Conservation (phyloP, 2,329 filamentous ascomycete species). For the Aspergillaceae sp. region DNA sequence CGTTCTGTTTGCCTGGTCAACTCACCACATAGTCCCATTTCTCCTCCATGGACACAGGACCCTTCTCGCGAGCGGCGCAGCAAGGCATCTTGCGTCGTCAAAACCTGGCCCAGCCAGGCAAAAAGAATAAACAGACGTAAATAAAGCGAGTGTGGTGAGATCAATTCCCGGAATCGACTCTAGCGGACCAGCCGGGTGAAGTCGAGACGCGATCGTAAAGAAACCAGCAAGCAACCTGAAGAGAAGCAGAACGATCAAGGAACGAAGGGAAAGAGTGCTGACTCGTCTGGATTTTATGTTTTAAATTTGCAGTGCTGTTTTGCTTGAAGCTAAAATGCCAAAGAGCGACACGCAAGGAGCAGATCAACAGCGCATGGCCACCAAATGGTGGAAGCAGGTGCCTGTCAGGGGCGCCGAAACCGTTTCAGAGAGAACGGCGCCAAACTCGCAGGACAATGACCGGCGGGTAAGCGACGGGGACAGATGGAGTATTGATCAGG, state of each 20-base stretch:
- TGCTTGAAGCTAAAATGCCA: neutral
- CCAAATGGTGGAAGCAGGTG: neutral
- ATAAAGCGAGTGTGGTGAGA: slow-evolving; percentile 3
- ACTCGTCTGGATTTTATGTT: neutral
- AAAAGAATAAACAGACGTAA: neutral
- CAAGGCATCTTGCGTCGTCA: slow-evolving; percentile 52
- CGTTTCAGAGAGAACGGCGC: too few relatives aligned
- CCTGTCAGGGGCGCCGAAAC: too few relatives aligned
- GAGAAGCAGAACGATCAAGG: slow-evolving; percentile 2
- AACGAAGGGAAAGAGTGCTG: neutral
- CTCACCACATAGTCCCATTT: slow-evolving; percentile 90
- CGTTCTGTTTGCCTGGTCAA: neutral
- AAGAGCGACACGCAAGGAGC: neutral
- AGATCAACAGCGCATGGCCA: neutral
- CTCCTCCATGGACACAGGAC: slow-evolving; percentile 68
- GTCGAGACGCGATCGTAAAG: slow-evolving; percentile 12
- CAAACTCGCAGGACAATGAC: too few relatives aligned
- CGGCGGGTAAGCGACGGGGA: too few relatives aligned
- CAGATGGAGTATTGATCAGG: too few relatives aligned
- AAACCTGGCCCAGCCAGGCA: slow-evolving; percentile 23
- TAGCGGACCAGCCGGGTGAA: slow-evolving; percentile 29
- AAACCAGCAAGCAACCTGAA: neutral
- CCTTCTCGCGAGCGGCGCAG: slow-evolving; percentile 52
- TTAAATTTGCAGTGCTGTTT: neutral
- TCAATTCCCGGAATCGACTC: slow-evolving; percentile 12